Conservation (phyloP, 2,329 filamentous ascomycete species). For the Microsporum ferrugineum region DNA sequence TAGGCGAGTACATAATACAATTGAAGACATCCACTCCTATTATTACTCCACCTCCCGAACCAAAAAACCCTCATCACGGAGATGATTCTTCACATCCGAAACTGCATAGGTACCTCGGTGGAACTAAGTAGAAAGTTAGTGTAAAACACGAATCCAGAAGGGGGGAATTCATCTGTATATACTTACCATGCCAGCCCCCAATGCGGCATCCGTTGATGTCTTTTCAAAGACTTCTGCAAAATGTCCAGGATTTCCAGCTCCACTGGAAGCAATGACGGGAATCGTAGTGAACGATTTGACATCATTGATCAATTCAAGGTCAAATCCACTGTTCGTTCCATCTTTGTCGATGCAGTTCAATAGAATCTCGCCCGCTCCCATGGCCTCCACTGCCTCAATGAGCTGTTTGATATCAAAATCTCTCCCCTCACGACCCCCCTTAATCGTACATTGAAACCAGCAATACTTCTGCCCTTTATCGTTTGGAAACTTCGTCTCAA, state of each 20-base stretch:
- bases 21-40: not conserved
- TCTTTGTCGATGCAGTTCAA: constrained; percentile 98
- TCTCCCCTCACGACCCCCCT: constrained; percentile 85
- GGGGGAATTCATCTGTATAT: not conserved
- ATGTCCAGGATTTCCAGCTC: constrained; percentile 75
- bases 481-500: constrained; percentile 59
- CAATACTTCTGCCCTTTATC: constrained; percentile 68
- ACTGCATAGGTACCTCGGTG: constrained; percentile 93
- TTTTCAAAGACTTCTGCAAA: constrained; percentile 82
- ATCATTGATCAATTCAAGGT: constrained; percentile 77
- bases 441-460: constrained; percentile 97
- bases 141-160: constrained; percentile 10
- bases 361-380: constrained; percentile 89
- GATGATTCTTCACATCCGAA: constrained; percentile 76
- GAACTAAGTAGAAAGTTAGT: constrained; percentile 44
- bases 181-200: constrained; percentile 81
- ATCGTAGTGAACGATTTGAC: constrained; percentile 83
- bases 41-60: constrained; percentile 7
- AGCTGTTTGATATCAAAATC: constrained; percentile 89
- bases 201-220: constrained; percentile 79
- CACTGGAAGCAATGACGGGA: constrained; percentile 89
- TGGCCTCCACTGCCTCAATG: constrained; percentile 77
- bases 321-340: constrained; percentile 87
- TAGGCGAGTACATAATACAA: not conserved
- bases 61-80: constrained; percentile 34